Percentiles rank a stretch among this genome's conserved stretches.
Conservation (phyloP, 108 stramenopile species). For the Pinguiococcus pyrenoidosus region DNA sequence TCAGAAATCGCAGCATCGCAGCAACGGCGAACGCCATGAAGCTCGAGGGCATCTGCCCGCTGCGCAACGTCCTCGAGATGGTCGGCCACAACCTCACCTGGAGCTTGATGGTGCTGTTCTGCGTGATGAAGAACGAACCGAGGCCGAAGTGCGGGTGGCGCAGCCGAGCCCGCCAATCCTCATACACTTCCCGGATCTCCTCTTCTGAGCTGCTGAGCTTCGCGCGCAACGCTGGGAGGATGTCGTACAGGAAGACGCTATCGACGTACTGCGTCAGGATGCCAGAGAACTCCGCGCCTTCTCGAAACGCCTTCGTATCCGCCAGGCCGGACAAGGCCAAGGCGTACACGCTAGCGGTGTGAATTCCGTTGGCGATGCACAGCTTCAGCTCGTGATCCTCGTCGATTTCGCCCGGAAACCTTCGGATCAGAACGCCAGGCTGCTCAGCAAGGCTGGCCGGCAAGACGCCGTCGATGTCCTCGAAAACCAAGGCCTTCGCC, state of each 20-base stretch:
- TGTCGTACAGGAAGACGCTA: conserved; percentile 54
- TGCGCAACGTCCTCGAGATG: conserved; percentile 10
- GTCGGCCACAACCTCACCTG: conserved; percentile 66
- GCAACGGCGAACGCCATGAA: conserved; percentile 66
- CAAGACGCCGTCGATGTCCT: not conserved
- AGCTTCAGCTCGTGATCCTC: conserved; percentile 65
- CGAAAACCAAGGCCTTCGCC: conserved; percentile 62
- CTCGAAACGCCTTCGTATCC: conserved; percentile 21
- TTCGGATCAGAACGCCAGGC: not conserved
- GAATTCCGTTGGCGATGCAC: conserved; percentile 73
- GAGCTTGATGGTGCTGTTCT: conserved; percentile 73
- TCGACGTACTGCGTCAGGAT: conserved; percentile 50
- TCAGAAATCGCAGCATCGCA: conserved; percentile 59
- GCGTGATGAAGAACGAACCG: conserved; percentile 70
- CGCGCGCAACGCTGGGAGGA: conserved; percentile 38
- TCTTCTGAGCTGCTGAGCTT: conserved; percentile 15
- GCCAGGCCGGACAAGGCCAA: conserved; percentile 51
- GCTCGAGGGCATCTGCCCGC: not conserved
- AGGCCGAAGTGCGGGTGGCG: conserved; percentile 68
- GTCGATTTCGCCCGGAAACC: conserved; percentile 29
- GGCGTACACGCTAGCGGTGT: conserved; percentile 57
- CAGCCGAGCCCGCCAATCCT: conserved; percentile 64
- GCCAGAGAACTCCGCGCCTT: not conserved
- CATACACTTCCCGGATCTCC: conserved; percentile 43
- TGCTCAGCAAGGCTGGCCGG: not conserved